These are phyloP conservation scores for Microthlaspi erraticum DNA, from an alignment of 345 rosid species.

Conservation along the genomic window DNA sequence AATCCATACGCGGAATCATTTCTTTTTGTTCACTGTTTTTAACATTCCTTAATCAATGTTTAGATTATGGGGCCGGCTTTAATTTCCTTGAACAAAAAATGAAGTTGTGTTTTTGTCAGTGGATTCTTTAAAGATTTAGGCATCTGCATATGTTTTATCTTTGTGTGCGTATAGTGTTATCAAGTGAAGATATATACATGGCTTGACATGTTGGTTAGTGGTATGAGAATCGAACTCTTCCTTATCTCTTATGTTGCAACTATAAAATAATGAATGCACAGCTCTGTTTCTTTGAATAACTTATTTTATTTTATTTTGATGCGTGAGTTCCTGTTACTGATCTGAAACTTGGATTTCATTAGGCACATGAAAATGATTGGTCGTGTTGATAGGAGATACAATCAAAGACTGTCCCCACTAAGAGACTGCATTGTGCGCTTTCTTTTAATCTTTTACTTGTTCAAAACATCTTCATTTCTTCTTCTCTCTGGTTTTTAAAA, in stretches of 20 bases:
- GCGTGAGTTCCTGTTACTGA: slow-evolving; percentile 43
- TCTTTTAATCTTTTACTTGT: slow-evolving; percentile 43
- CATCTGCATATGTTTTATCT: slow-evolving; percentile 33
- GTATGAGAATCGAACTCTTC: slow-evolving; percentile 41
- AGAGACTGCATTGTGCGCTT: slow-evolving; percentile 41
- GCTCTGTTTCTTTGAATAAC: slow-evolving; percentile 16
- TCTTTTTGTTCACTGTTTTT: slow-evolving; percentile 14
- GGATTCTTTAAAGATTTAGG: slow-evolving; percentile 36
- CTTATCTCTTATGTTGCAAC: slow-evolving; percentile 24
- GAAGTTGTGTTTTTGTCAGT: slow-evolving; percentile 6
- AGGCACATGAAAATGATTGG: slow-evolving; percentile 48
- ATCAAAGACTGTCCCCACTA: slow-evolving; percentile 46
- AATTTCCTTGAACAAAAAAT: slow-evolving; percentile 2
- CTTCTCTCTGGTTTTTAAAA: slow-evolving; percentile 31
- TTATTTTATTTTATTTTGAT: slow-evolving; percentile 24
- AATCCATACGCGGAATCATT: slow-evolving; percentile 35
- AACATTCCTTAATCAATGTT: slow-evolving; percentile 33
- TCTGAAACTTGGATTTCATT: slow-evolving; percentile 41
- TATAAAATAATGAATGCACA: slow-evolving; percentile 23
- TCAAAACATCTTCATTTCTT: slow-evolving; percentile 40
- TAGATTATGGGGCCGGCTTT: slow-evolving; percentile 8
- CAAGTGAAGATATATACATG: slow-evolving; percentile 34
- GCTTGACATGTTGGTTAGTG: slow-evolving; percentile 36
- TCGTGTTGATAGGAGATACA: slow-evolving; percentile 39
- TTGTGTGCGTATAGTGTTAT: slow-evolving; percentile 33